Evolutionary conservation across 148 eudicot genomes (phyloP), one percentile per base, ranked within the genome.

Genomic region (Rhododendron vialii): DNA sequence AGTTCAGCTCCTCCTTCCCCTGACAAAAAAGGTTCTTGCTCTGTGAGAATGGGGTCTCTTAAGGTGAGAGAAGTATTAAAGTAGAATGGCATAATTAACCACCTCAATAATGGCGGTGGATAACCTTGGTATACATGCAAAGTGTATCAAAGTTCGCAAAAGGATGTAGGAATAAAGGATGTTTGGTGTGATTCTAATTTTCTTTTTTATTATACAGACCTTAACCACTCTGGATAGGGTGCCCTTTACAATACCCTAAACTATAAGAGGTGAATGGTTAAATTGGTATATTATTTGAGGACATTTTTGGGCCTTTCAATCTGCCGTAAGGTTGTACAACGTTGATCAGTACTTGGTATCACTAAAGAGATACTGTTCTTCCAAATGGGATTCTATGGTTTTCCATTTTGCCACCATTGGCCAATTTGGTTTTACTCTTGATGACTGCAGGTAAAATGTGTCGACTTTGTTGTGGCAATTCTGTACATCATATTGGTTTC

Each of bases 401-500:
- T 17, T 47, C 12, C 18, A 41, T 51, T 26, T 73, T 12, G 18
- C 14, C 35, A 35, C 50, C 22, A n/a, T 51, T 55, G 59, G n/a
- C 71, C 86, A 63, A 74, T 84, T 33, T 80, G 20, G 48, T 87
- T 20, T 45, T 43, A 7, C 33, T 80, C 87, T 38, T 88, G 87
- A 77, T 92, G 73, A 84, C 35, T 93, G 90, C 90, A 98, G 99
- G 98, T 96, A 86, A 98, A 93, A 91, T 98, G 99, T 90, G 86
- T 95, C 84, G 99, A 98, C 85, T 86, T 98, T 85, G 92, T 95
- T 83, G 80, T 94, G 38, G 91, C 98, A 65, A 89, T 94, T 50
- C 86, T 94, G 82, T 98, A 95, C 88, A 90, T 98, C 84, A 82
- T 92, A 73, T 87, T 94, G 86, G 91, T 93, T 47, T 92, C 94